Base-by-base conservation (phyloP, 305 asterid species). In the Solanum hybrid region DNA sequence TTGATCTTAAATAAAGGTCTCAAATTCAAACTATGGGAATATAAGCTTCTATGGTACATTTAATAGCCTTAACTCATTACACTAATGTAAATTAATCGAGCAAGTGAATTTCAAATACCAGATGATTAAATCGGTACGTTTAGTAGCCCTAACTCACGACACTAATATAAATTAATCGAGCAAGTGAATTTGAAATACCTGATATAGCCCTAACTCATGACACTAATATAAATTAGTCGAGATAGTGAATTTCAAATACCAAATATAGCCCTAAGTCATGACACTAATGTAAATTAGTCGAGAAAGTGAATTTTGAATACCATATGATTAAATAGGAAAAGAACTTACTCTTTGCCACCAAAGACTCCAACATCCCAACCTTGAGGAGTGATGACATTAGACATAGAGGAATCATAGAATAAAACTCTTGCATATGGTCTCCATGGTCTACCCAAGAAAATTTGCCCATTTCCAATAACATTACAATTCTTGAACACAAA, bases 401-500 rank as follows among this genome's bases (percentile, higher is more conserved):
- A 90, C 86, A 94, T 75, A 40, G 31, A 84, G 0, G 94, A 89
- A 26, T 80, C 8, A 89, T 87, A 92, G 86, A 86, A 94, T 31
- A 93, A 31, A 87, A 88, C 94, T 7, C 92, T 73, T 0, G 97
- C 90, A 71, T 91, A 91, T 6, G 42, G 31, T 73, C 84, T 89
- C 95, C 95, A 94, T 16, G 97, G 92, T 82, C 97, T 91, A 78
- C 94, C 96, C 17, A 94, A 91, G 64, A 75, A 90, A 6, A 90
- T 14, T 29, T 77, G 88, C 22, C 97, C 97, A 7, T 27, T 73
- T 82, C 97, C 97, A 7, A 24, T 31, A 10, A 94, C 90, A 11
- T 32, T 89, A 89, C 97, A 93, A 3, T 71, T 82, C 80, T 92
- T 93, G 92, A 94, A 94, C 5, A 94, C 94, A 86, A 94, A 94